A percentile compares a stretch with the other conserved stretches of the same genome.
phyloP scores from a whole-genome alignment of 306 rosid species.

The Prunus mongolica region DNA sequence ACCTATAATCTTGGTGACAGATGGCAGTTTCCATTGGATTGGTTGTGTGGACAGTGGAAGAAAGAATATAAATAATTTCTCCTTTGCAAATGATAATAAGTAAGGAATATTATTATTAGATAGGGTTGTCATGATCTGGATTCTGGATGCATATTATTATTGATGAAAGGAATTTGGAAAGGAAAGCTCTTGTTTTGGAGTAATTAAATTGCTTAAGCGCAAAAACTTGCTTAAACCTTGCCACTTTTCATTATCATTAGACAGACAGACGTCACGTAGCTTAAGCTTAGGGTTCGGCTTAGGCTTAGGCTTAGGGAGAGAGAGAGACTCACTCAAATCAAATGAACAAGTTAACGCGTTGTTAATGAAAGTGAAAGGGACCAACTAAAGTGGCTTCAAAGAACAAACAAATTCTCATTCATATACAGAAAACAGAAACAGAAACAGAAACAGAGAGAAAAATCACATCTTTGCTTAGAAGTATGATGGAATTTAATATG shows the following conservation, averaged over 20 bases:
- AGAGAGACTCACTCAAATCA: too few species aligned
- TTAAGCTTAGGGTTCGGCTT: too few species aligned
- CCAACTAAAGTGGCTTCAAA: conserved; percentile 73
- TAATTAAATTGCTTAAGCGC: conserved; percentile 76
- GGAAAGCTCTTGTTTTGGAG: conserved; percentile 44
- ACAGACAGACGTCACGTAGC: too few species aligned
- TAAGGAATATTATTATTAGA: neutral
- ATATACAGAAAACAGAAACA: neutral
- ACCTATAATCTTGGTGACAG: neutral
- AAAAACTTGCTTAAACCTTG: conserved; percentile 44
- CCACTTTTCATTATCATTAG: neutral
- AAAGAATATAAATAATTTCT: too few species aligned
- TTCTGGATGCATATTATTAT: conserved; percentile 2
- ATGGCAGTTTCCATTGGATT: neutral
- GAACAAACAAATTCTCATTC: conserved; percentile 30
- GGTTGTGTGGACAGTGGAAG: too few species aligned
- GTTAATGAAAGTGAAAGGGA: conserved; percentile 34
- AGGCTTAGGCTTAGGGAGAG: too few species aligned
- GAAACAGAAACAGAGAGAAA: conserved; percentile 4
- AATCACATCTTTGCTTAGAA: conserved; percentile 76
- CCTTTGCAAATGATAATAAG: conserved; percentile 5
- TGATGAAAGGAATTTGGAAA: too few species aligned
- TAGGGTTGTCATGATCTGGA: conserved; percentile 18
- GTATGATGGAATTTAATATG: conserved; percentile 18
- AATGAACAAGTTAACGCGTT: too few species aligned